Base-by-base conservation (phyloP, 2,329 filamentous ascomycete species). In the Botrytis porri region DNA sequence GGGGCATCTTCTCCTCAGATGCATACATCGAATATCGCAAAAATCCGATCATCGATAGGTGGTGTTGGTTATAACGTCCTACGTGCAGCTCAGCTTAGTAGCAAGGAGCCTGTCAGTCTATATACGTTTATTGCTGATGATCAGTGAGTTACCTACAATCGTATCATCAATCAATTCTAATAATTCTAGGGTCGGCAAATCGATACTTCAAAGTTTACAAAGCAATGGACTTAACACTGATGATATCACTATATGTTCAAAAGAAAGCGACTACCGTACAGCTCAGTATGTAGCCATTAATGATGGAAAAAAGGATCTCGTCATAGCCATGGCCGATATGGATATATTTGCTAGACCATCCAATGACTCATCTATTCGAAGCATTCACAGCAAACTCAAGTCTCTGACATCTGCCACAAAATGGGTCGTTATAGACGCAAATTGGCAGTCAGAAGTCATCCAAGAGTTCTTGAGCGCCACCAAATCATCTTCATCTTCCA, bases 301-400 rank as follows among this genome's bases (percentile, higher is more conserved):
- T 80, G 93, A 97, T 79, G 85, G 85, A 0, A 89, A 91, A 74
- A 97, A 94, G 81, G 92, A 95, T 75, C 88, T 99, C 3, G 87
- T 95, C n/a, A 83, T 98, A 75, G 95, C 94, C 63, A 97, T 98
- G 93, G 95, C 95, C 7, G 96, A 98, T 80, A 98, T 98, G 94
- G 80, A 84, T 48, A 82, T 85, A 66, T 84, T 86, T 62, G 83
- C 87, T 74, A 84, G 85, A 0, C 86, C 88, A 75, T 82, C 85
- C 0, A 81, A 32, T 48, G 37, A 39, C n/a, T 84, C 14, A 83
- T 87, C 39, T 14, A 72, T 72, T 9, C 25, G 7, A 59, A 35
- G n/a, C 37, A 43, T 51, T 29, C 10, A n/a, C 8, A 35, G 18
- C 35, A 41, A 25, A 37, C 35, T 62, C 16, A 14, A 20, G 25